Conservation (phyloP, 2,329 filamentous ascomycete genomes). For the Ophiostoma triangulosporum region DNA sequence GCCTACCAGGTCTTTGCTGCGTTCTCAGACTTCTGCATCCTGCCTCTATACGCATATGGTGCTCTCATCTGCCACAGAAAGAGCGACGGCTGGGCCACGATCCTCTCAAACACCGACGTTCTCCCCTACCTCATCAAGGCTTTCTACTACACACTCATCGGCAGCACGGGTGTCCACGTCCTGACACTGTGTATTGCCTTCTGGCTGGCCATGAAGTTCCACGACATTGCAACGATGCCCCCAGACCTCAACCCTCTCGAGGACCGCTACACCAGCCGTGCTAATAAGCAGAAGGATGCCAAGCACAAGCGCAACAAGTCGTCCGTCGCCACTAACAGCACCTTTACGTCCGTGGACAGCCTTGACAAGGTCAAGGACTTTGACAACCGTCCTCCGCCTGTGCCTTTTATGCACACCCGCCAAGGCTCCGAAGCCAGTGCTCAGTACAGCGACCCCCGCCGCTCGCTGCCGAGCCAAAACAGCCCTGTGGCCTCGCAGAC, state of each 20-base stretch:
- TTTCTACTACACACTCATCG: slow-evolving; percentile 54
- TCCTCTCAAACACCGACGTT: slow-evolving; percentile 42
- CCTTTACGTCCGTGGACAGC: slow-evolving; percentile 13
- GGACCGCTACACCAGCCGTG: slow-evolving; percentile 58
- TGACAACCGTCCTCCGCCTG: slow-evolving; percentile 33
- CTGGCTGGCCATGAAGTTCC: slow-evolving; percentile 68
- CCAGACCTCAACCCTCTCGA: slow-evolving; percentile 95
- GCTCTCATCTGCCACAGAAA: slow-evolving; percentile 33
- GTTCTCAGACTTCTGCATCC: slow-evolving; percentile 49
- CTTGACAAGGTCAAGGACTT: slow-evolving; percentile 44
- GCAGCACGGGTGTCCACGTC: slow-evolving; percentile 53
- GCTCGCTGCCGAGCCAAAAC: slow-evolving; percentile 42
- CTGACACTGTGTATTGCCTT: slow-evolving; percentile 56
- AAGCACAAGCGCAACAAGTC: slow-evolving; percentile 62
- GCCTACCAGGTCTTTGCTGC: slow-evolving; percentile 81
- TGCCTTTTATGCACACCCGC: slow-evolving; percentile 74
- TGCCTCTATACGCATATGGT: slow-evolving; percentile 44
- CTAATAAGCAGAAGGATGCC: slow-evolving; percentile 2
- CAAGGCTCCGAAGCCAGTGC: slow-evolving; percentile 40
- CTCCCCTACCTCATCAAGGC: slow-evolving; percentile 49
- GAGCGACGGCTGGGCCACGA: slow-evolving; percentile 47
- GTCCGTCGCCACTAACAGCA: slow-evolving; percentile 35
- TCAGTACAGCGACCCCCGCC: slow-evolving; percentile 36
- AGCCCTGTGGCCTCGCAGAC: slow-evolving; percentile 28
- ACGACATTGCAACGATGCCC: slow-evolving; percentile 66